Percentiles rank a stretch among this genome's conserved stretches.
Conservation (phyloP, 2,329 filamentous ascomycete species). For the Pseudocercospora vitis region DNA sequence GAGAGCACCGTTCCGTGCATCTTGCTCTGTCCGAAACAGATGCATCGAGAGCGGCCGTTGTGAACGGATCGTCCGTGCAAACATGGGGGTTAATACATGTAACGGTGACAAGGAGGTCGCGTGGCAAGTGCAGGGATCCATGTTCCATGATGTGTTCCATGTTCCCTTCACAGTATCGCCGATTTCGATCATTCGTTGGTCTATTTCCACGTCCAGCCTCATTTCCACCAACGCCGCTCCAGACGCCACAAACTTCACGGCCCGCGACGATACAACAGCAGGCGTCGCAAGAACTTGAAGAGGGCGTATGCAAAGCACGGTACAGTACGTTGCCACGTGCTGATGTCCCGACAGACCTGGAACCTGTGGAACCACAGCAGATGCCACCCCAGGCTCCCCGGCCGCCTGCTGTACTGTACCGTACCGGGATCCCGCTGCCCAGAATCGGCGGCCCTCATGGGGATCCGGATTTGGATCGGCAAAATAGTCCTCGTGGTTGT, state of each 20-base stretch:
- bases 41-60: neutral
- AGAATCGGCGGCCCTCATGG: constrained; percentile 1
- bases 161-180: neutral
- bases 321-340: neutral
- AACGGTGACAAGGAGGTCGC: neutral
- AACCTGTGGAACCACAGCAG: too few relatives aligned
- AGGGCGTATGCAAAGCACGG: neutral
- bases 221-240: constrained; percentile 1
- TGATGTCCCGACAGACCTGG: neutral
- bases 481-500: too few relatives aligned
- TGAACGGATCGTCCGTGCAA: too few relatives aligned
- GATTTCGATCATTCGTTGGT: neutral
- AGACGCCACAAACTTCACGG: constrained; percentile 7
- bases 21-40: neutral
- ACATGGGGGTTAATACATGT: too few relatives aligned
- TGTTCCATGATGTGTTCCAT: too few relatives aligned
- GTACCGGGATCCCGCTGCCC: neutral
- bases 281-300: too few relatives aligned
- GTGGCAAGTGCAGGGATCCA: constrained; percentile 2
- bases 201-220: neutral
- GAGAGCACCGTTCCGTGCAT: too few relatives aligned
- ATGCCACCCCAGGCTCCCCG: too few relatives aligned
- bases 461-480: neutral
- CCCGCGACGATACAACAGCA: neutral
- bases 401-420: neutral